Evolutionary conservation across 768 basidiomycete genomes (phyloP).

Genomic region (Panaeolus cyanescens): DNA sequence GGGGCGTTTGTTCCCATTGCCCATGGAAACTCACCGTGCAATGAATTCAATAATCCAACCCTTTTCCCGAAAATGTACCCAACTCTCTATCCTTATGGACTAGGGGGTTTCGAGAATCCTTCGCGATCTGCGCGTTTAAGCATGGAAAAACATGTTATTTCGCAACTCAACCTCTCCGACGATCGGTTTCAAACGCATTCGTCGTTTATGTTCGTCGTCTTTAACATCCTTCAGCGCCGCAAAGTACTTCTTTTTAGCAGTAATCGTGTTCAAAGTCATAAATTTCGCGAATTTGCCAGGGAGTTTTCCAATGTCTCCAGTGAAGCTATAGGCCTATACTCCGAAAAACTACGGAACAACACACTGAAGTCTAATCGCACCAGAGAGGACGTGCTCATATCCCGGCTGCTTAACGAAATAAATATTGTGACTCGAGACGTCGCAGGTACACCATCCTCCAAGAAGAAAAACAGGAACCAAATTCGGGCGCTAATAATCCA

Average conservation of each 20-base stretch:
- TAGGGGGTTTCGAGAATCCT: conserved; percentile 37
- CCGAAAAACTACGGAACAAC: no score
- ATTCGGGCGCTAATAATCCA: conserved; percentile 33
- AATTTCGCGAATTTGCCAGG: conserved; percentile 25
- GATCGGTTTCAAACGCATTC: conserved; percentile 34
- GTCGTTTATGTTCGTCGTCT: conserved; percentile 39
- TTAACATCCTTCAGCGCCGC: conserved; percentile 40
- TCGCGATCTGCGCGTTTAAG: neutral
- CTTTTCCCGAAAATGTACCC: conserved; percentile 40
- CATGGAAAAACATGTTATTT: conserved; percentile 15
- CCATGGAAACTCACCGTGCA: conserved; percentile 25
- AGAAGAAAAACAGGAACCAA: conserved; percentile 35
- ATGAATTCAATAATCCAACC: conserved; percentile 33
- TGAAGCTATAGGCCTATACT: conserved; percentile 19
- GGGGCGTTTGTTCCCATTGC: conserved; percentile 26
- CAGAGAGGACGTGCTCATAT: no score
- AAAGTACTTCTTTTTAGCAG: conserved; percentile 31
- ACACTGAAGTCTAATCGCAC: no score
- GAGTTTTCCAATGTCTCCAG: conserved; percentile 21
- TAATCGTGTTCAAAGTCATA: conserved; percentile 26
- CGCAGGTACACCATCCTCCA: conserved; percentile 7
- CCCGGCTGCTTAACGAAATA: conserved; percentile 9
- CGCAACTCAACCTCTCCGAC: conserved; percentile 19
- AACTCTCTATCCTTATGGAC: conserved; percentile 40
- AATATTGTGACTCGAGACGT: conserved; percentile 7